These are phyloP conservation scores for Xylaria acuta DNA, from an alignment of 495 filamentous ascomycete species.

Conservation along the genomic window DNA sequence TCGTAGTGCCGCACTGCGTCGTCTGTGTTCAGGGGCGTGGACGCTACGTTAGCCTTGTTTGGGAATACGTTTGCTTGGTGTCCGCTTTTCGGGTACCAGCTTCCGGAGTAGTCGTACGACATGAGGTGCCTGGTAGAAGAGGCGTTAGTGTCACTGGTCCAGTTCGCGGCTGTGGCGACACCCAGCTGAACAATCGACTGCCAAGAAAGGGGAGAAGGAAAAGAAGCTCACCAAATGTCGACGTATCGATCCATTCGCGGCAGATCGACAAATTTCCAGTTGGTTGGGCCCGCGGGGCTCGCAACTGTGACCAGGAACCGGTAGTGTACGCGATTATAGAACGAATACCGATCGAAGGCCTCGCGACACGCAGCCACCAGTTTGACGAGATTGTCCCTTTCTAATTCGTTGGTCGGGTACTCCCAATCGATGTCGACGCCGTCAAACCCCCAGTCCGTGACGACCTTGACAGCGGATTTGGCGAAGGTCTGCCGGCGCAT, in stretches of 20 bases:
- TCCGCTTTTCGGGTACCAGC: conserved; percentile 71
- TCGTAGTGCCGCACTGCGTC: conserved; percentile 72
- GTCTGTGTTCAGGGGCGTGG: conserved; percentile 75
- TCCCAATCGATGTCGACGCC: conserved; percentile 70
- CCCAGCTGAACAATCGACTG: background rate
- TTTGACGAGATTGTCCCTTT: conserved; percentile 74
- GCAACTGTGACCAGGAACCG: conserved; percentile 82
- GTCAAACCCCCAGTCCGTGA: conserved; percentile 67
- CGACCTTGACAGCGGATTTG: conserved; percentile 65
- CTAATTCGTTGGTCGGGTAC: conserved; percentile 60
- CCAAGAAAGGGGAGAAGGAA: background rate
- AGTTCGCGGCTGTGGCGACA: background rate
- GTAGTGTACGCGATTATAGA: conserved; percentile 51
- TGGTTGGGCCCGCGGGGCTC: conserved; percentile 60
- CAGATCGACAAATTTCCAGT: conserved; percentile 74
- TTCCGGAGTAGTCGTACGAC: conserved; percentile 77
- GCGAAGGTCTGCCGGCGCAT: conserved; percentile 66
- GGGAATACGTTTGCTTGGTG: conserved; percentile 78
- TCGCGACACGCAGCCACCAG: conserved; percentile 70
- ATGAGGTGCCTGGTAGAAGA: conserved; percentile 67
- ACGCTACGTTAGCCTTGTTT: conserved; percentile 48
- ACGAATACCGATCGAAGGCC: conserved; percentile 69
- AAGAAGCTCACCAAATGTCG: conserved; percentile 78
- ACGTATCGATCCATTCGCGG: conserved; percentile 73
- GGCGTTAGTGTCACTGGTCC: conserved; percentile 42